A percentile compares a stretch with the other conserved stretches of the same genome.
Evolutionary conservation across 768 basidiomycete genomes (phyloP).

Genomic region (Phlegmacium glaucopus): DNA sequence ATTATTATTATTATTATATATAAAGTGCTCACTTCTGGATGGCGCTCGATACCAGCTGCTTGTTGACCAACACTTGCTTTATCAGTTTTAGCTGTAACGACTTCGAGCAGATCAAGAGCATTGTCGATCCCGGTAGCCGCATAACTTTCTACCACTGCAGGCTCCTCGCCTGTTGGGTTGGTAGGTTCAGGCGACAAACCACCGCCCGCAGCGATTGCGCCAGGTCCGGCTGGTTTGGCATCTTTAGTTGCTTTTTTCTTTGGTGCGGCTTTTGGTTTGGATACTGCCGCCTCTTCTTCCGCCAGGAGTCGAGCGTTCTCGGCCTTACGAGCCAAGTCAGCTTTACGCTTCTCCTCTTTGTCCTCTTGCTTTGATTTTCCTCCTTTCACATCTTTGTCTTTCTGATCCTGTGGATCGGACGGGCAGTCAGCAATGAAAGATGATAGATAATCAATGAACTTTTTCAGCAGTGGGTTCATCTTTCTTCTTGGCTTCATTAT

Average conservation of each 20-base stretch:
- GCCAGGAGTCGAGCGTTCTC: constrained; percentile 82
- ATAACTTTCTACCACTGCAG: constrained; percentile 59
- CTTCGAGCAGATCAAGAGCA: constrained; percentile 82
- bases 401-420: constrained; percentile 56
- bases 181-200: constrained; percentile 28
- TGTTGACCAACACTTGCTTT: constrained; percentile 87
- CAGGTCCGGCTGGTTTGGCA: constrained; percentile 73
- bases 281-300: constrained; percentile 73
- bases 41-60: constrained; percentile 82
- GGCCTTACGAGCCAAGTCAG: constrained; percentile 81
- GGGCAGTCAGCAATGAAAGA: background rate
- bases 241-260: constrained; percentile 46
- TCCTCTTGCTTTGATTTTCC: constrained; percentile 65
- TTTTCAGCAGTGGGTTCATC: constrained; percentile 56
- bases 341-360: constrained; percentile 76
- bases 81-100: constrained; percentile 90
- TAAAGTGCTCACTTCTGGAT: constrained; percentile 74
- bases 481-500: constrained; percentile 83
- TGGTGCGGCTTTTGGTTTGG: constrained; percentile 63
- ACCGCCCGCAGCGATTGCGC: constrained; percentile 77
- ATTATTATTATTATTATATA: background rate
- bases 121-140: constrained; percentile 88
- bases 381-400: constrained; percentile 55
- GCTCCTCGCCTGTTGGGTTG: constrained; percentile 26
- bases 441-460: constrained; percentile 32